phyloP scores from a whole-genome alignment of 1,284 basidiomycete genomes.

The Porogramme epimiltina region DNA sequence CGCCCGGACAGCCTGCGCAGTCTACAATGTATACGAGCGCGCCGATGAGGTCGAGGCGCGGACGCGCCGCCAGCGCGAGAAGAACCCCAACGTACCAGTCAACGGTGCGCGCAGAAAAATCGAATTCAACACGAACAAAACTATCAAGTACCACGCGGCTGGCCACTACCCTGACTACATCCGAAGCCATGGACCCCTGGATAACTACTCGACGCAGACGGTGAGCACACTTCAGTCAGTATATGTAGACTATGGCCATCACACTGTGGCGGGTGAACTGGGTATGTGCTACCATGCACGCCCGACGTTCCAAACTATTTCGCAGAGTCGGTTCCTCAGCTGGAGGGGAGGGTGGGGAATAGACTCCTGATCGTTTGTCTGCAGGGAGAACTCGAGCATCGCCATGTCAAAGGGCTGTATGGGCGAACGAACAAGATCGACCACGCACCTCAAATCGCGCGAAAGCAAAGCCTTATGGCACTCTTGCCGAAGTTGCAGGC shows the following conservation, averaged over 20 bases:
- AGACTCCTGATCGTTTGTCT: too few relatives aligned
- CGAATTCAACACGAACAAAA: slow-evolving; percentile 23
- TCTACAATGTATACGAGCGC: slow-evolving; percentile 26
- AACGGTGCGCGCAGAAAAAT: background rate
- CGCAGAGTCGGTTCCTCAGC: too few relatives aligned
- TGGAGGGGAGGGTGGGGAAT: too few relatives aligned
- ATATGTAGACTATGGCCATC: too few relatives aligned
- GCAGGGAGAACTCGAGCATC: slow-evolving; percentile 36
- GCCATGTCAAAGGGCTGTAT: slow-evolving; percentile 36
- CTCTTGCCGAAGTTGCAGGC: too few relatives aligned
- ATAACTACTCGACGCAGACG: background rate
- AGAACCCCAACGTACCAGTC: background rate
- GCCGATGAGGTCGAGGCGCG: slow-evolving; percentile 25
- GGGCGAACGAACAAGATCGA: slow-evolving; percentile 33
- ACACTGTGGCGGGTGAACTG: too few relatives aligned
- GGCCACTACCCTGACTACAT: slow-evolving; percentile 20
- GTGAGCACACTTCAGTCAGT: background rate
- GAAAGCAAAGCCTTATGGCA: background rate
- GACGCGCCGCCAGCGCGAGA: background rate
- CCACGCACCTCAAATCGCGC: slow-evolving; percentile 26
- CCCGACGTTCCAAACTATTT: too few relatives aligned
- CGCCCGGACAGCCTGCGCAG: slow-evolving; percentile 12
- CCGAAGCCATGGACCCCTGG: background rate
- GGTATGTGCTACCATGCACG: background rate
- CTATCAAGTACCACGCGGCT: slow-evolving; percentile 34